Conservation (phyloP, 805 yeast species). For the Sugiyamaella americana region DNA sequence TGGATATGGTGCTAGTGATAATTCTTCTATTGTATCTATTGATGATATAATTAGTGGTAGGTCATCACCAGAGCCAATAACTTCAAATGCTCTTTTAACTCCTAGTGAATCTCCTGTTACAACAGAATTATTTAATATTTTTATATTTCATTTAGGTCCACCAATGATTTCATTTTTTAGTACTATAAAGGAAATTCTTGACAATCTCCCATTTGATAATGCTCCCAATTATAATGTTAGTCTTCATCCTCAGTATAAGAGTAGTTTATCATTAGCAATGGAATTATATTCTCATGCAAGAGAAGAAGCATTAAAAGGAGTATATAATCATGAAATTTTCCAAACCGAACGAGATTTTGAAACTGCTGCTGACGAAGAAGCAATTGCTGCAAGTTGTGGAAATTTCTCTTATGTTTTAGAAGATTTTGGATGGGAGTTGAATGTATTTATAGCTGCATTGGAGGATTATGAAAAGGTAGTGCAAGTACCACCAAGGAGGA, state of each 20-base stretch:
- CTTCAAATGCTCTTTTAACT: no score
- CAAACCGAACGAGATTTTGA: conserved; percentile 33
- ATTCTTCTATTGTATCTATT: conserved; percentile 5
- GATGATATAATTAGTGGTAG: conserved; percentile 2
- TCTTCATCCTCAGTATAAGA: conserved; percentile 37
- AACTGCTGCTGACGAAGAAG: conserved; percentile 55
- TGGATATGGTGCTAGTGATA: not conserved
- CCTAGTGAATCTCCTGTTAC: not conserved
- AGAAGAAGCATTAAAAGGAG: conserved; percentile 46
- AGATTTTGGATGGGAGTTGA: conserved; percentile 55
- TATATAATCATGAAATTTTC: conserved; percentile 54
- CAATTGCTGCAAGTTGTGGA: conserved; percentile 79
- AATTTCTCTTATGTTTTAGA: conserved; percentile 63
- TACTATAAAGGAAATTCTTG: conserved; percentile 56
- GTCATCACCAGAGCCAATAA: not conserved
- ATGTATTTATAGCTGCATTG: conserved; percentile 41
- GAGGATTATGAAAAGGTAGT: conserved; percentile 34
- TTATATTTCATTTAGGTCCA: conserved; percentile 65
- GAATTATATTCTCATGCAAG: conserved; percentile 54
- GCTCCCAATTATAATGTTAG: conserved; percentile 33
- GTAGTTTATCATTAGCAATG: conserved; percentile 42
- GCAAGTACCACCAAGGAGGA: conserved; percentile 17
- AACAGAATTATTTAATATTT: conserved; percentile 53
- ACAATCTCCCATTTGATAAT: conserved; percentile 51
- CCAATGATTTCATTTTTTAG: conserved; percentile 60